Conservation (phyloP, 495 filamentous ascomycete genomes). For the Penicillium herquei region DNA sequence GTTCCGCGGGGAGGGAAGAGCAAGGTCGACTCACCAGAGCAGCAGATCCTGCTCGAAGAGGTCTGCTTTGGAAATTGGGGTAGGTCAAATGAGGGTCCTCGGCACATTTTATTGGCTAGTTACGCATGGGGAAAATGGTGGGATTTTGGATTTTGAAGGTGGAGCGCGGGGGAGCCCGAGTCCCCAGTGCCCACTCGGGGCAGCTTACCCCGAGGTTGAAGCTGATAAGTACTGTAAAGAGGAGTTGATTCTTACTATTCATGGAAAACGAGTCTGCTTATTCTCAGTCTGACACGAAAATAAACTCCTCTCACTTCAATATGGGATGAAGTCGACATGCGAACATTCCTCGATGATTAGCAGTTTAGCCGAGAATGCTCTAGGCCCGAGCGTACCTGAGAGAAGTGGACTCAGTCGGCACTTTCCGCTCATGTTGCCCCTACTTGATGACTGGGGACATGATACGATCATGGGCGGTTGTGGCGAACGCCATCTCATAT, state of each 20-base stretch:
- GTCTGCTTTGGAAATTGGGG: background rate
- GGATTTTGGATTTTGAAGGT: background rate
- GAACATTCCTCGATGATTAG: no score
- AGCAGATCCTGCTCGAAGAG: background rate
- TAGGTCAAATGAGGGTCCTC: background rate
- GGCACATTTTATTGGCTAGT: conserved; percentile 1
- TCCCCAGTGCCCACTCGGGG: conserved; percentile 5
- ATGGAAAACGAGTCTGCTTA: background rate
- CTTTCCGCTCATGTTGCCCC: background rate
- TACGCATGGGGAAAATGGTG: conserved; percentile 1
- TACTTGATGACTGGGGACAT: background rate
- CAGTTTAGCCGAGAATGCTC: background rate
- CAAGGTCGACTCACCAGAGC: background rate
- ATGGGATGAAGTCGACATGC: no score
- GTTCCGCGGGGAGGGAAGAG: conserved; percentile 2
- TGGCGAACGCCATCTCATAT: no score
- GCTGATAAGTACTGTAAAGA: no score
- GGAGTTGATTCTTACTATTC: background rate
- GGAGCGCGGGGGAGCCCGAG: conserved; percentile 10
- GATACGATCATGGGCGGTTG: no score
- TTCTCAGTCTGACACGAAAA: background rate
- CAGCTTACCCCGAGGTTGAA: conserved; percentile 8
- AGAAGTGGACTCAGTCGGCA: background rate
- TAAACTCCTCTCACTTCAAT: no score
- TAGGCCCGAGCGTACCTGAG: background rate